These are phyloP conservation scores for Piper longum DNA, from an alignment of 164 flowering plant genomes.

Conservation along the genomic window DNA sequence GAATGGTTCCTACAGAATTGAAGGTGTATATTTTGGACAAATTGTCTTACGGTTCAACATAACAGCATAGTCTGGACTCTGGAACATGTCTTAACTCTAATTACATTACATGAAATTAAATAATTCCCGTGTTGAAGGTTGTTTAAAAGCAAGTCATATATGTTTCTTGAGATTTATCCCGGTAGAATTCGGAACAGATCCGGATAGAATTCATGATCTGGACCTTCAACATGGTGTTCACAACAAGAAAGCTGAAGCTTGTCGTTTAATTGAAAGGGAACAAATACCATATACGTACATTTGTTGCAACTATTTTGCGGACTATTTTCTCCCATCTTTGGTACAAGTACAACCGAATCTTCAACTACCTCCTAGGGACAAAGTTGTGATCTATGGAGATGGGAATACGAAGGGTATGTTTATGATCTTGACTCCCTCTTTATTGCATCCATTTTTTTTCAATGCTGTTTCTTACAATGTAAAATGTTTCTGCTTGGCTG, in stretches of 20 bases:
- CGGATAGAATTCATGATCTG: constrained; percentile 40
- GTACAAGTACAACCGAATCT: constrained; percentile 72
- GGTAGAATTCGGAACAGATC: constrained; percentile 73
- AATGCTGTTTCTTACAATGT: too few relatives aligned
- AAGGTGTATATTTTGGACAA: too few relatives aligned
- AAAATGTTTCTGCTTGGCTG: too few relatives aligned
- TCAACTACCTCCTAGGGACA: constrained; percentile 58
- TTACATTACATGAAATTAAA: too few relatives aligned
- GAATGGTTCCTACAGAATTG: too few relatives aligned
- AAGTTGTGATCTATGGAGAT: constrained; percentile 55
- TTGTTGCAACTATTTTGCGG: constrained; percentile 56
- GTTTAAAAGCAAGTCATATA: neutral
- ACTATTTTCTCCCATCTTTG: constrained; percentile 66
- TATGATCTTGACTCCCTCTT: neutral
- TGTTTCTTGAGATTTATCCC: constrained; percentile 69
- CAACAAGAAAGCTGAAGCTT: constrained; percentile 50
- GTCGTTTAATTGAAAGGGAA: constrained; percentile 49
- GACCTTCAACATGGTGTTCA: constrained; percentile 40
- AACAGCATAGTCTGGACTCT: too few relatives aligned
- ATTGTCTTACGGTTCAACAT: too few relatives aligned
- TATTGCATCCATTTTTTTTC: too few relatives aligned
- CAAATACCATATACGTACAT: constrained; percentile 68
- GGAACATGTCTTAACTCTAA: too few relatives aligned
- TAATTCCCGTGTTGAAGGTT: too few relatives aligned
- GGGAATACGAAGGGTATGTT: constrained; percentile 66